These are phyloP conservation scores for Colletotrichum melonis DNA, from an alignment of 2,329 filamentous ascomycete species.

Conservation along the genomic window DNA sequence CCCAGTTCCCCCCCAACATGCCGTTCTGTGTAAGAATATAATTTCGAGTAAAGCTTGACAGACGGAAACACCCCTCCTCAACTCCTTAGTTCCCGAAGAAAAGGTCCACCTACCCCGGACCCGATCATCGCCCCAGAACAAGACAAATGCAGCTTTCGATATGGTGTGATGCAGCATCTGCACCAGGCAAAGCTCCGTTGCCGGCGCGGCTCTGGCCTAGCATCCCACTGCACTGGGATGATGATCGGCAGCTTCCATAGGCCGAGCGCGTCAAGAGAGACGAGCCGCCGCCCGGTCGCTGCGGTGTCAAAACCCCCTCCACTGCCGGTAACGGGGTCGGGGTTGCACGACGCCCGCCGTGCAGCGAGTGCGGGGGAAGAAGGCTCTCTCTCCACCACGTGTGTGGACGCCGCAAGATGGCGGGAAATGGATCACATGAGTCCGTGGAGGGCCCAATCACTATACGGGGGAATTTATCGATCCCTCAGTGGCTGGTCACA, in stretches of 20 bases:
- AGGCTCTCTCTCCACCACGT: background rate
- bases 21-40: no score
- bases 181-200: conserved; percentile 20
- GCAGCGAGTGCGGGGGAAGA: conserved; percentile 28
- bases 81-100: background rate
- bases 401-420: conserved; percentile 11
- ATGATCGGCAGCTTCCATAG: background rate
- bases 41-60: background rate
- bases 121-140: conserved; percentile 11
- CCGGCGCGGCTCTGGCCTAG: conserved; percentile 27
- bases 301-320: background rate
- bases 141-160: conserved; percentile 18
- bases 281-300: background rate
- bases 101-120: conserved; percentile 1
- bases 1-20: background rate
- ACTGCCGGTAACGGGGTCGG: background rate
- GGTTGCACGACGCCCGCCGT: conserved; percentile 2
- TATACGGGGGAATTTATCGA: background rate
- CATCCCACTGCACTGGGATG: conserved; percentile 9
- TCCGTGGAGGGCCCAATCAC: background rate
- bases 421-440: conserved; percentile 13
- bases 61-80: background rate
- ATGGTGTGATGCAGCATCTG: background rate
- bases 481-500: background rate
- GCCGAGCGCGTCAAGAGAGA: background rate